Evolutionary conservation across 2,329 filamentous ascomycete genomes (phyloP), one percentile per base, ranked within the genome.

Genomic region (Thelonectria olida): DNA sequence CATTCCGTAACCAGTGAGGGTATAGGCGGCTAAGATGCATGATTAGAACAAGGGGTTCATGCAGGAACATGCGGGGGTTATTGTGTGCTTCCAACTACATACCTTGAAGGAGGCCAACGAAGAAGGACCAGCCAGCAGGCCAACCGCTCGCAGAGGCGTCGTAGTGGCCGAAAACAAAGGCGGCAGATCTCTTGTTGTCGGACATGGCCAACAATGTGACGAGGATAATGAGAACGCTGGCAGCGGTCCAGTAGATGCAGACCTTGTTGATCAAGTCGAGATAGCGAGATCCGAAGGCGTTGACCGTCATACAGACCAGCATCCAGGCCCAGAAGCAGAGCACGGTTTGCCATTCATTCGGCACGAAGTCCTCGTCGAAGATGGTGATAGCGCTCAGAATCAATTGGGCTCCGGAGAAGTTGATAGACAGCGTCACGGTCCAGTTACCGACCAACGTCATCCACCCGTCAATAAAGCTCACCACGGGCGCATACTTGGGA

Each of bases 381-480:
- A 92, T 78, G 9, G 85, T 82, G 59, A 92, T 88, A 47, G 90
- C 83, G 51, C 88, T 88, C 15, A 90, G 74, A 56, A 92, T 85
- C 58, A 92, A 83, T 72, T 90, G 85, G 63, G 87, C 89, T 27
- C 88, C 89, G 5, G 92, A 82, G 28, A 92, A 83, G 15, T 90
- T 90, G 62, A 88, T 90, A 1, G 88, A 90, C 25, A 90, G 88
- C 2, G 87, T 88, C 45, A 92, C 78, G 31, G 87, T 87, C 68
- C 90, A 88, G 87, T 90, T 92, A 36, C 89, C 90, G 31, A 88
- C 88, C 55, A 89, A 84, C 61, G 88, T 90, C 73, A 89, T 90
- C 90, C 90, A 93, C 25, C 90, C 90, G 2, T 89, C 91, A 57
- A 90, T 84, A 81, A 89, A 92, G 44, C 87, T 90, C 17, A 91